phyloP scores from a whole-genome alignment of 164 flowering plant species.

The Aristolochia californica region DNA sequence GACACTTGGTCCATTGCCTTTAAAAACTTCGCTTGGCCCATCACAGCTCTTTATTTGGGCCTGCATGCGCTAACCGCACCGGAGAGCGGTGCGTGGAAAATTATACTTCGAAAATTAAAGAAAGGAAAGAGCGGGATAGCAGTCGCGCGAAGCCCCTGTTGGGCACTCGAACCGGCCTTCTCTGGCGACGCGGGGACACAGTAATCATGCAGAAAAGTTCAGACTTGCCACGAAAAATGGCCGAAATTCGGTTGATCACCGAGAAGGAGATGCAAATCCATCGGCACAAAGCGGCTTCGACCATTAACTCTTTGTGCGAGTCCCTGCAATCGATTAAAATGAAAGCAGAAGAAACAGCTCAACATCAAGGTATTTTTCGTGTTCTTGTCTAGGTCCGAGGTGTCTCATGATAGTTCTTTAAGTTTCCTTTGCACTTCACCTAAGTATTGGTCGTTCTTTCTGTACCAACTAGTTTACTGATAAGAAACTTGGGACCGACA shows the following conservation, averaged over 20 bases:
- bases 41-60: too few species aligned
- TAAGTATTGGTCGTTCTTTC: not conserved
- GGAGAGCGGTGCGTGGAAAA: too few species aligned
- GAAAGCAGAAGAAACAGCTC: constrained; percentile 23
- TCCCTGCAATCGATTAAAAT: constrained; percentile 25
- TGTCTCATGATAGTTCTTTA: too few species aligned
- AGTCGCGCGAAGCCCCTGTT: too few species aligned
- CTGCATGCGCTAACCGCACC: too few species aligned
- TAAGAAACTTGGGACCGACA: too few species aligned
- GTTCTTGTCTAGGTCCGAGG: not conserved
- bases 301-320: constrained; percentile 14
- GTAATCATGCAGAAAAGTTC: constrained; percentile 3
- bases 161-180: not conserved
- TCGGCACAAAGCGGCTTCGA: constrained; percentile 27
- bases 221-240: constrained; percentile 5
- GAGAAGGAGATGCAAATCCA: constrained; percentile 29
- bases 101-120: too few species aligned
- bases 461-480: not conserved
- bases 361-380: constrained; percentile 31
- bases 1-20: too few species aligned
- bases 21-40: too few species aligned
- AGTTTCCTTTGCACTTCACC: too few species aligned
- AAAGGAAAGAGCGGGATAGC: too few species aligned
- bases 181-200: not conserved
- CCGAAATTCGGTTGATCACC: constrained; percentile 31